Conservation (phyloP, 1,139 yeast genomes). For the Candida tropicalis region DNA sequence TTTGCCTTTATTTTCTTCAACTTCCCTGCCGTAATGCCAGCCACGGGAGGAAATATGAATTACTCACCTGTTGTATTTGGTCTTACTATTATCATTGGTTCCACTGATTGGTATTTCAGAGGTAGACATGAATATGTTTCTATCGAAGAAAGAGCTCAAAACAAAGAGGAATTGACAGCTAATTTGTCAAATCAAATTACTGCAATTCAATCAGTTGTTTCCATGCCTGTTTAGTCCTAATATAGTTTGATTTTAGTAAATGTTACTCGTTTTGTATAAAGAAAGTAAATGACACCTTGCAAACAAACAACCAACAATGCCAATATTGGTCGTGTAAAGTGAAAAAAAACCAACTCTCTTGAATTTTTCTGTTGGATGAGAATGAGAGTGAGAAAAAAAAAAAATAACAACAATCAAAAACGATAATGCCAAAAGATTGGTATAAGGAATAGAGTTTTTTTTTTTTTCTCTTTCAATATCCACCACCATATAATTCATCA, state of each 20-base stretch:
- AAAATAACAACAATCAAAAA: not conserved
- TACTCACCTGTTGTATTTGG: conserved; percentile 46
- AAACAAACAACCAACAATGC: too few species aligned
- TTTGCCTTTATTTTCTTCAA: conserved; percentile 46
- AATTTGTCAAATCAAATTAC: conserved; percentile 31
- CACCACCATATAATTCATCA: too few species aligned
- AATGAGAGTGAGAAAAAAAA: not conserved
- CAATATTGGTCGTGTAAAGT: too few species aligned
- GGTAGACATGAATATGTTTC: conserved; percentile 37
- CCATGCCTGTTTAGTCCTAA: conserved; percentile 16
- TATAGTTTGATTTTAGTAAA: not conserved
- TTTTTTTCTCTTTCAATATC: too few species aligned
- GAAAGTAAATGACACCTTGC: too few species aligned
- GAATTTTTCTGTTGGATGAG: too few species aligned
- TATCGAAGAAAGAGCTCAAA: conserved; percentile 26
- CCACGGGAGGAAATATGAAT: conserved; percentile 46
- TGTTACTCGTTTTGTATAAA: too few species aligned
- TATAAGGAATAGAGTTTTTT: not conserved
- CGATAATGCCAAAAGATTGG: not conserved
- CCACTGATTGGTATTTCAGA: conserved; percentile 40
- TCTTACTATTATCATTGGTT: conserved; percentile 32
- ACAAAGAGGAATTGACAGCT: conserved; percentile 26
- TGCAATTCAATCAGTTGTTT: conserved; percentile 26
- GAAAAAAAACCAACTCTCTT: too few species aligned
- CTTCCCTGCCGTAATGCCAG: conserved; percentile 51